phyloP scores from a whole-genome alignment of 169 alveolate genomes.

The Eimeria sp. region DNA sequence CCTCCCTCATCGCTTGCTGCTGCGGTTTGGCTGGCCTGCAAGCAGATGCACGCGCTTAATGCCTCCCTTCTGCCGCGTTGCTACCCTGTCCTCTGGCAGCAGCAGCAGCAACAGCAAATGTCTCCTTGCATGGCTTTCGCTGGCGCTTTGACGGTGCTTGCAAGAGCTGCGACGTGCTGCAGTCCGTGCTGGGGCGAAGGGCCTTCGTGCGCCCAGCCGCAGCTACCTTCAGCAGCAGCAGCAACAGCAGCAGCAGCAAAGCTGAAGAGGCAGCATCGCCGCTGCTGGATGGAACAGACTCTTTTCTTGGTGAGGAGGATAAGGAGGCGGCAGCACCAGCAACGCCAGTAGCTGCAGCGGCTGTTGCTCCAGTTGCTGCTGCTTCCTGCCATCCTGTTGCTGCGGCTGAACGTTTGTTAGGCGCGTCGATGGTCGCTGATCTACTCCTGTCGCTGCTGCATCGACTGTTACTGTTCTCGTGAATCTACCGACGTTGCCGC shows the following conservation, averaged over 20 bases:
- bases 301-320: neutral
- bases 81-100: slow-evolving; percentile 73
- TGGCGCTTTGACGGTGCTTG: slow-evolving; percentile 28
- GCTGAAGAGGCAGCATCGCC: slow-evolving; percentile 23
- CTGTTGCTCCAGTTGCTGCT: neutral
- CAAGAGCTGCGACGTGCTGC: slow-evolving; percentile 6
- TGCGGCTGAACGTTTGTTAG: neutral
- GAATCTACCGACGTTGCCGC: neutral
- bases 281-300: slow-evolving; percentile 44
- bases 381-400: neutral
- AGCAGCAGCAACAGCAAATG: slow-evolving; percentile 54
- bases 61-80: slow-evolving; percentile 58
- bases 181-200: neutral
- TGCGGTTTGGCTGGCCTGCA: slow-evolving; percentile 74
- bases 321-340: slow-evolving; percentile 5
- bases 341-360: neutral
- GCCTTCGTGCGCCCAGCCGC: neutral
- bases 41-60: slow-evolving; percentile 51
- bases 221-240: neutral
- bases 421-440: neutral
- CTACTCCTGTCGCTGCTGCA: neutral
- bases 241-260: slow-evolving; percentile 38
- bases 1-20: slow-evolving; percentile 80
- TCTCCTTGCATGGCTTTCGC: slow-evolving; percentile 38
- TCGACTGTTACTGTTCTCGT: neutral